phyloP scores from a whole-genome alignment of 306 rosid species.

The Begonia loranthoides region DNA sequence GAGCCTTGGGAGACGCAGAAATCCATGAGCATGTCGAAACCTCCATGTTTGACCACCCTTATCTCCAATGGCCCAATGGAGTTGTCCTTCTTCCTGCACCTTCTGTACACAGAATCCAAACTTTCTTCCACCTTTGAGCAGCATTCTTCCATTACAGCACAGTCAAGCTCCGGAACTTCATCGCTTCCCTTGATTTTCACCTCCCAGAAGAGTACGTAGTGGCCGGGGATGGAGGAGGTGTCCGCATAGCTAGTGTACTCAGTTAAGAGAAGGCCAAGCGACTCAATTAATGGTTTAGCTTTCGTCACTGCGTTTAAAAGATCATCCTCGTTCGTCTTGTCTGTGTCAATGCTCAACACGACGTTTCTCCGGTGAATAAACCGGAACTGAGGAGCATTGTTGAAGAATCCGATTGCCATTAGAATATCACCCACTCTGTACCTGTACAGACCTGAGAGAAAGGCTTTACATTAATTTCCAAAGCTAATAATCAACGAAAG shows the following conservation, averaged over 20 bases:
- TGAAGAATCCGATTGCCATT: constrained; percentile 68
- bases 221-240: constrained; percentile 72
- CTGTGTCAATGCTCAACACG: constrained; percentile 60
- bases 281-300: constrained; percentile 29
- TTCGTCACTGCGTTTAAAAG: constrained; percentile 50
- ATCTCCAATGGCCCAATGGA: constrained; percentile 81
- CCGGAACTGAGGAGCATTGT: constrained; percentile 70
- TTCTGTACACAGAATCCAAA: constrained; percentile 62
- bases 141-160: constrained; percentile 37
- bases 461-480: background rate
- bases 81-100: constrained; percentile 51
- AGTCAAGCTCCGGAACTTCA: constrained; percentile 7
- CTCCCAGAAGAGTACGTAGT: constrained; percentile 86
- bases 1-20: constrained; percentile 64
- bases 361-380: constrained; percentile 68
- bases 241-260: constrained; percentile 83
- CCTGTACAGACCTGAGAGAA: constrained; percentile 39
- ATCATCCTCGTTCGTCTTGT: constrained; percentile 75
- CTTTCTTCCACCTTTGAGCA: constrained; percentile 61
- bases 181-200: constrained; percentile 22
- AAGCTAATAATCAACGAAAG: constrained; percentile 6
- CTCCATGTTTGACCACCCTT: constrained; percentile 48
- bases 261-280: constrained; percentile 50
- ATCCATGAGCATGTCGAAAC: constrained; percentile 82
- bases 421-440: constrained; percentile 82